Conservation (phyloP, 2,329 filamentous ascomycete genomes). For the Erysiphe pulchra region DNA sequence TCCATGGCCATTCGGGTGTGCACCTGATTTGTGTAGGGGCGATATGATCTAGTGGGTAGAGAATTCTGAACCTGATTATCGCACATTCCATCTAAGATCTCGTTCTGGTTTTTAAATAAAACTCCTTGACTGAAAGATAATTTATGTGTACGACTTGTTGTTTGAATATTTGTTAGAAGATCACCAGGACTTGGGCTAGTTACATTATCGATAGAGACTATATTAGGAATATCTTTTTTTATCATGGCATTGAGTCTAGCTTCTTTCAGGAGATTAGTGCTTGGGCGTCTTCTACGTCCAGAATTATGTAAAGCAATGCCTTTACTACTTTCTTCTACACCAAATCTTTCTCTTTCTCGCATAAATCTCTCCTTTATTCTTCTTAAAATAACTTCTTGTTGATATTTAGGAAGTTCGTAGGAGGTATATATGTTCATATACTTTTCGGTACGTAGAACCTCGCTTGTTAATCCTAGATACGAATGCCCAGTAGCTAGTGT, state of each 20-base stretch:
- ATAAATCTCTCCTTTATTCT: constrained; percentile 83
- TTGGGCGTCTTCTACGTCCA: constrained; percentile 37
- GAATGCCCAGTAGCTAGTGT: constrained; percentile 86
- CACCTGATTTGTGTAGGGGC: constrained; percentile 27
- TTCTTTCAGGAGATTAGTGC: constrained; percentile 53
- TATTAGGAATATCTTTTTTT: constrained; percentile 8
- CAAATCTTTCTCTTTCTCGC: constrained; percentile 58
- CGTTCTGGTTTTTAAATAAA: neutral
- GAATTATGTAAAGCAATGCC: constrained; percentile 88
- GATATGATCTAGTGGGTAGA: constrained; percentile 22
- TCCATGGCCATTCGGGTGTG: constrained; percentile 28
- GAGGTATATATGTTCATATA: constrained; percentile 83
- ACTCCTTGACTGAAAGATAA: constrained; percentile 2
- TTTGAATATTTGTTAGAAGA: constrained; percentile 52
- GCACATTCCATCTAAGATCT: constrained; percentile 9
- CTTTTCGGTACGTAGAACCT: constrained; percentile 79
- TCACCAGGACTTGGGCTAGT: constrained; percentile 44
- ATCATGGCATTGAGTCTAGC: constrained; percentile 17
- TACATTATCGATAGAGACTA: constrained; percentile 10
- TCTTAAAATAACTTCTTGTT: constrained; percentile 60
- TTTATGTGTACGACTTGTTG: constrained; percentile 21
- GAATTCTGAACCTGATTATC: constrained; percentile 10
- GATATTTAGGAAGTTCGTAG: constrained; percentile 72
- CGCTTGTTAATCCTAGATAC: constrained; percentile 74
- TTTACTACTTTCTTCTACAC: constrained; percentile 59